phyloP scores from a whole-genome alignment of 352 stramenopile species.

The Peronospora belbahrii region DNA sequence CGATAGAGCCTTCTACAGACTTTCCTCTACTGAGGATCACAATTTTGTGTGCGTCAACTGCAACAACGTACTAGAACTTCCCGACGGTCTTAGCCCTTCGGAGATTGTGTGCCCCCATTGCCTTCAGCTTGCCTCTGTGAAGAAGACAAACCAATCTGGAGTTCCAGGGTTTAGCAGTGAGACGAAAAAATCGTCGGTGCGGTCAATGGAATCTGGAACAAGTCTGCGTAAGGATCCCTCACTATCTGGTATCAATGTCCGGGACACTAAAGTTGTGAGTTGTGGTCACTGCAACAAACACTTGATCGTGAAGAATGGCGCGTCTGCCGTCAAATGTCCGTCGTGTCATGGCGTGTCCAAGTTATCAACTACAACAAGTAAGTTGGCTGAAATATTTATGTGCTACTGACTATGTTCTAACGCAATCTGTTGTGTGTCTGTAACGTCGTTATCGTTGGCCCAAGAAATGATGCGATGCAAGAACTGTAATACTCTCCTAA shows the following conservation, averaged over 20 bases:
- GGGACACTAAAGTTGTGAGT: constrained; percentile 79
- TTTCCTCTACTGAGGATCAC: constrained; percentile 1
- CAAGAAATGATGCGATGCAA: constrained; percentile 86
- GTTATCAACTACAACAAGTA: constrained; percentile 77
- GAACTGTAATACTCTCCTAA: constrained; percentile 82
- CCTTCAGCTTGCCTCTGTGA: constrained; percentile 43
- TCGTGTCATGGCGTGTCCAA: constrained; percentile 77
- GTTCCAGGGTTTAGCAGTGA: constrained; percentile 24
- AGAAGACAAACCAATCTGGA: constrained; percentile 25
- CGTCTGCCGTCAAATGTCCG: constrained; percentile 75
- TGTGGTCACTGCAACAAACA: constrained; percentile 82
- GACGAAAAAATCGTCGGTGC: constrained; percentile 21
- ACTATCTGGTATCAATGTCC: constrained; percentile 46
- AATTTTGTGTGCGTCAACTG: constrained; percentile 59
- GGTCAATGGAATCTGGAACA: constrained; percentile 27
- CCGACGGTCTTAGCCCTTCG: constrained; percentile 26
- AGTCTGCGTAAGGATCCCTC: constrained; percentile 25
- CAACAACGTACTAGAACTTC: constrained; percentile 40
- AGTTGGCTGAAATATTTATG: constrained; percentile 14
- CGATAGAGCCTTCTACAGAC: not conserved
- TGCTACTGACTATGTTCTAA: constrained; percentile 19
- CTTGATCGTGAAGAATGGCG: constrained; percentile 71
- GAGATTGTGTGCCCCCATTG: constrained; percentile 71
- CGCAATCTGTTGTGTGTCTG: constrained; percentile 2
- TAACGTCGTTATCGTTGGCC: constrained; percentile 33